Evolutionary conservation across 1,284 basidiomycete genomes (phyloP).

Genomic region (Heliocybe sulcata): DNA sequence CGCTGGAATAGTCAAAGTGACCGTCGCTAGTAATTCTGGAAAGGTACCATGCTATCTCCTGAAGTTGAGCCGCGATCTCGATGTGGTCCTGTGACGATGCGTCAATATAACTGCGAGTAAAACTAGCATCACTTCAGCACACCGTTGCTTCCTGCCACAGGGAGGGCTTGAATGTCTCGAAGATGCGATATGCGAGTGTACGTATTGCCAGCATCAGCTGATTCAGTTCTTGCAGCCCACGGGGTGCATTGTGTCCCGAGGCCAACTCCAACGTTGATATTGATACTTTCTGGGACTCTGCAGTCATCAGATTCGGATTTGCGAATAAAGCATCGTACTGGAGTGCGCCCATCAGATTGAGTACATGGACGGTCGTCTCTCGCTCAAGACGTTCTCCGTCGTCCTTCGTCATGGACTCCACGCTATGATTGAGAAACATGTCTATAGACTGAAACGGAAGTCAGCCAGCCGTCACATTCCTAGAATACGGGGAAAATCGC

Average conservation of each 20-base stretch:
- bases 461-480: not conserved
- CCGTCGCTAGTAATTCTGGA: not conserved
- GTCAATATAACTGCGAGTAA: not conserved
- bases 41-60: not conserved
- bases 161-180: not conserved
- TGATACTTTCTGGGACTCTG: not conserved
- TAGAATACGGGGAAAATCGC: not conserved
- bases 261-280: not conserved
- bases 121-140: not conserved
- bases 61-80: not conserved
- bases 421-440: not conserved
- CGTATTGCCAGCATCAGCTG: not conserved
- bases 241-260: not conserved
- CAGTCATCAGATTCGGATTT: not conserved
- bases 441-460: not conserved
- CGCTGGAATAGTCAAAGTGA: constrained; percentile 13
- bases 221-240: not conserved
- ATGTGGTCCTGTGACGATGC: not conserved
- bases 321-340: not conserved
- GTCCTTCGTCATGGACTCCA: not conserved
- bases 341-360: not conserved
- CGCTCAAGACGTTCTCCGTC: not conserved
- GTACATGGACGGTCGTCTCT: not conserved
- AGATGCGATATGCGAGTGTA: not conserved
- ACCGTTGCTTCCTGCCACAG: not conserved